Evolutionary conservation across 129 eudicot species (phyloP), one percentile per base, ranked within the genome.

Genomic region (Dittrichia graveolens): DNA sequence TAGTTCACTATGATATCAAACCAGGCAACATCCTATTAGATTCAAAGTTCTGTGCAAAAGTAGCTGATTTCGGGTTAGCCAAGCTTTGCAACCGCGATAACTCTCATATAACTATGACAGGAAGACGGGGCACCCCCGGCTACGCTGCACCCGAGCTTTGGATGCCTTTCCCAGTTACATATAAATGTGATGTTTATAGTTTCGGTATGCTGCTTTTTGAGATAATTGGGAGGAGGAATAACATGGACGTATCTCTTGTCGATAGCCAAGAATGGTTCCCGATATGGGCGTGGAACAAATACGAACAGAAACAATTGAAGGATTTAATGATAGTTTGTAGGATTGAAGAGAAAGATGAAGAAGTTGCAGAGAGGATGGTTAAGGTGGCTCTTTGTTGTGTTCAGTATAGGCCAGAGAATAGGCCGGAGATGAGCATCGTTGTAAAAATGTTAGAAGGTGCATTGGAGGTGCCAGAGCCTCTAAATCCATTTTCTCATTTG

Each of bases 1-100:
- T 79, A 24, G 78, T 79, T 41, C 83, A 79, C 52, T 79, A 79
- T 10, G 83, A 79, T 74, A 79, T 79, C 6, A 79, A 79, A 47
- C 83, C 83, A 0, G 83, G 61, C 0, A 79, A 79, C 74, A 70
- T 79, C 9, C 79, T 79, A 5, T 48, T 79, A 24, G 79, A 79
- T 58, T 41, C 75, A 6, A 65, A 67, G 0, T 73, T 73, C 1
- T 45, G 55, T 12, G 75, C 83, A 49, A 79, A 79, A 53, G 79
- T 79, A 24, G 75, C 79, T 3, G 83, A 79, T 73, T 79, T 79
- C 3, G 83, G 83, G n/a, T 67, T 79, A 53, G 83, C 83, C n/a
- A 67, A 79, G 47, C 70, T 79, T 7, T 79, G 79, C 40, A 66
- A 79, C 6, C 49, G 62, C 24, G 83, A 67, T 15, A 66, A 39